Evolutionary conservation across 257 asterid genomes (phyloP).

Genomic region (Gentiana macrophylla): DNA sequence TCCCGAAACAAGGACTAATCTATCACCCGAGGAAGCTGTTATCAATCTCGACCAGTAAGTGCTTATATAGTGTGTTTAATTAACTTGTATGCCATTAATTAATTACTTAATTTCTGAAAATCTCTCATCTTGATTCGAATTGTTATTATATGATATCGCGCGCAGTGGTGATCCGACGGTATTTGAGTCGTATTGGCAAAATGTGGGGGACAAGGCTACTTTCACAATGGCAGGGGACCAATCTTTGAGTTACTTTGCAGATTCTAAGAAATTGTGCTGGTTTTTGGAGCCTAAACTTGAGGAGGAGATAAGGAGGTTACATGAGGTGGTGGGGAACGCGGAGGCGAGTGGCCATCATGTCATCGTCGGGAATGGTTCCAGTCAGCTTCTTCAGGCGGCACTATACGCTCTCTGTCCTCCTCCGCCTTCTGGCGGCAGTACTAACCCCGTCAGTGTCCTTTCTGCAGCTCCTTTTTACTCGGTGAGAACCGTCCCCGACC

Average conservation of each 20-base stretch:
- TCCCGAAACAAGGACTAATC: no score
- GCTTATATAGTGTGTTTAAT: no score
- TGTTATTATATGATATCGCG: no score
- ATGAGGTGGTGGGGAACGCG: slow-evolving; percentile 53
- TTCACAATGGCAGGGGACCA: slow-evolving; percentile 30
- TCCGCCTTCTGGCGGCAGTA: slow-evolving; percentile 9
- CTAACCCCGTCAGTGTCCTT: slow-evolving; percentile 47
- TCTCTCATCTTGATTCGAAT: no score
- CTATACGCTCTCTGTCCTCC: slow-evolving; percentile 47
- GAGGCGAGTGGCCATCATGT: slow-evolving; percentile 31
- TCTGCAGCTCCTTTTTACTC: slow-evolving; percentile 77
- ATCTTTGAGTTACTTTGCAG: slow-evolving; percentile 61
- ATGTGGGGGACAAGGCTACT: slow-evolving; percentile 18
- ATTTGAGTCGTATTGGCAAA: slow-evolving; percentile 41
- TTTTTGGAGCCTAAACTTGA: slow-evolving; percentile 71
- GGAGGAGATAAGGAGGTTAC: slow-evolving; percentile 42
- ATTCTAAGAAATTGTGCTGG: slow-evolving; percentile 50
- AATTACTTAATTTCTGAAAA: no score
- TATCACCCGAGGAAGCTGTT: no score
- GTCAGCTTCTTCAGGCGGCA: slow-evolving; percentile 70
- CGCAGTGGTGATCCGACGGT: slow-evolving; percentile 44
- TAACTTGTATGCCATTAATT: no score
- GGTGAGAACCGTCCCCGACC: slow-evolving; percentile 18
- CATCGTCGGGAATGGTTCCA: slow-evolving; percentile 75
- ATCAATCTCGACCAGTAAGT: no score